Evolutionary conservation across 2,329 filamentous ascomycete species (phyloP).

Genomic region (Dendryphion nanum): DNA sequence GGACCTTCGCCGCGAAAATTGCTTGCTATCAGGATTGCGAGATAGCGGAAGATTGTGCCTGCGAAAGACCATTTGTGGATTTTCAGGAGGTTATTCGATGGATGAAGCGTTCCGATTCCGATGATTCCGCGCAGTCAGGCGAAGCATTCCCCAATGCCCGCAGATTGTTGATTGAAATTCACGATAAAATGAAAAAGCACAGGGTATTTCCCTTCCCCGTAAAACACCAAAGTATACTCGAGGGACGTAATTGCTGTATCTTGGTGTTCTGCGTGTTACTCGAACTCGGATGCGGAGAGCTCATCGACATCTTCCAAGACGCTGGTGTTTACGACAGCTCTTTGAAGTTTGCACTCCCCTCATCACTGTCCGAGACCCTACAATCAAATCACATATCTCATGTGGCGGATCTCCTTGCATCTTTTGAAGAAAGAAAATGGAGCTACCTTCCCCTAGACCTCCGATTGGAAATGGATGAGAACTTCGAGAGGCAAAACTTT

Average conservation of each 20-base stretch:
- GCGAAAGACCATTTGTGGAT: slow-evolving; percentile 7
- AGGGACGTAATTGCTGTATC: slow-evolving; percentile 8
- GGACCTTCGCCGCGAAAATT: slow-evolving; percentile 8
- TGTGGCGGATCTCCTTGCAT: slow-evolving; percentile 5
- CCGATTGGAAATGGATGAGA: slow-evolving; percentile 7
- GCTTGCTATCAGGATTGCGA: slow-evolving; percentile 9
- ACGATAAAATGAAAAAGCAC: no score
- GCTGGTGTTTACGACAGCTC: slow-evolving; percentile 13
- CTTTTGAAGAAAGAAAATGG: slow-evolving; percentile 21
- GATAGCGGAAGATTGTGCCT: slow-evolving; percentile 3
- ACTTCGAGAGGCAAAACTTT: slow-evolving; percentile 6
- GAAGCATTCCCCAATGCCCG: no score
- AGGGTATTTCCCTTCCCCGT: no score
- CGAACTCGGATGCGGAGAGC: slow-evolving; percentile 11
- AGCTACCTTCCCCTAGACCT: slow-evolving; percentile 17
- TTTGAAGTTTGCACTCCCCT: slow-evolving; percentile 5
- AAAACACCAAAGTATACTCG: background rate
- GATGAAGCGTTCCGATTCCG: slow-evolving; percentile 4
- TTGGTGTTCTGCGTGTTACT: slow-evolving; percentile 26
- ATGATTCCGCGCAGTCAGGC: no score
- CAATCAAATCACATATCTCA: background rate
- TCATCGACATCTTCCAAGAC: slow-evolving; percentile 17
- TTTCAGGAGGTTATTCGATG: slow-evolving; percentile 9
- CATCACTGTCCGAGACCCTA: background rate
- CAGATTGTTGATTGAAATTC: no score